phyloP scores from a whole-genome alignment of 2,329 filamentous ascomycete species.

The Aulographum hederae region DNA sequence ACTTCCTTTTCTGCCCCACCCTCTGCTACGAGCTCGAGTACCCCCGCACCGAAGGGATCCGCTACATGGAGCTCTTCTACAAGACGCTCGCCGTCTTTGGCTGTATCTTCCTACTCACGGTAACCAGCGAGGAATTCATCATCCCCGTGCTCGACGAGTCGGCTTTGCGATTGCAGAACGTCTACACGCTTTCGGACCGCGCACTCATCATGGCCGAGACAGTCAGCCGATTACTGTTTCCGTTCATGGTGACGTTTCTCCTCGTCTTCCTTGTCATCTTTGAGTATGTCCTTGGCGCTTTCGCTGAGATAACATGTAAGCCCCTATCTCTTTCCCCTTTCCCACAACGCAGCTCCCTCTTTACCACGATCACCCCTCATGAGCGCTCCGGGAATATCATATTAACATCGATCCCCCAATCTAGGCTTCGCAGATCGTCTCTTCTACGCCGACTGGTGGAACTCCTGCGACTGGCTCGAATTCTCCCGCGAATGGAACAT shows the following conservation, averaged over 20 bases:
- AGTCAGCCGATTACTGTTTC: slow-evolving; percentile 80
- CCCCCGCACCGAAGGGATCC: slow-evolving; percentile 55
- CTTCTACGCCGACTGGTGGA: slow-evolving; percentile 71
- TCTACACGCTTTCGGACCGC: slow-evolving; percentile 40
- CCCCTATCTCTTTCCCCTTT: slow-evolving; percentile 8
- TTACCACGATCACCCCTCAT: background rate
- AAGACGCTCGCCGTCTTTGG: slow-evolving; percentile 86
- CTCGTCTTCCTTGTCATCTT: slow-evolving; percentile 97
- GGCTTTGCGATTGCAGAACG: slow-evolving; percentile 30
- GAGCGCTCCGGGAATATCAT: slow-evolving; percentile 5
- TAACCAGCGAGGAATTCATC: slow-evolving; percentile 90
- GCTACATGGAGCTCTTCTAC: slow-evolving; percentile 65
- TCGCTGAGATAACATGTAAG: slow-evolving; percentile 78
- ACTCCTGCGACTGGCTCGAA: slow-evolving; percentile 74
- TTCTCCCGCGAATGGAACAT: slow-evolving; percentile 95
- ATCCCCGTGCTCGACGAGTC: slow-evolving; percentile 72
- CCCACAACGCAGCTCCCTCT: too few species aligned
- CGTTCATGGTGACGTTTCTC: slow-evolving; percentile 91
- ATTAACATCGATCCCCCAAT: too few species aligned
- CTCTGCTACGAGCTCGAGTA: slow-evolving; percentile 97
- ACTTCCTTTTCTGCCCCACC: slow-evolving; percentile 83
- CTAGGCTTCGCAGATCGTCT: slow-evolving; percentile 91
- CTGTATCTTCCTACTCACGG: slow-evolving; percentile 84
- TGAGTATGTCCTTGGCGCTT: slow-evolving; percentile 87
- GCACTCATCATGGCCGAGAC: slow-evolving; percentile 72